Evolutionary conservation across 306 rosid genomes (phyloP).

Genomic region (Quercus berberidifolia): DNA sequence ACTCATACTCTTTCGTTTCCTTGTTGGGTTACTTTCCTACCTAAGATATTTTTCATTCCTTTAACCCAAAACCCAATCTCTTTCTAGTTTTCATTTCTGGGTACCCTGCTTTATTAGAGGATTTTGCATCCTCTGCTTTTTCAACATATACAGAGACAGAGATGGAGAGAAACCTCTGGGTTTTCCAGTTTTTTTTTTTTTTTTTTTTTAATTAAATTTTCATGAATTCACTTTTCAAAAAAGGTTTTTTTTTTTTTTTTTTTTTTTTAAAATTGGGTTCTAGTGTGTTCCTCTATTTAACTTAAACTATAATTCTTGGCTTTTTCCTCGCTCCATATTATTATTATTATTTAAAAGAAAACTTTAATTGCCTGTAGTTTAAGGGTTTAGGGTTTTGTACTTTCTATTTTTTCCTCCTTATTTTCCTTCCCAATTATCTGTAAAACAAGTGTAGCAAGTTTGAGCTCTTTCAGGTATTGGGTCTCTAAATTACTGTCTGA

Average conservation of each 20-base stretch:
- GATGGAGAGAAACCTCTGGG: background rate
- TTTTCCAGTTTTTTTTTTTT: background rate
- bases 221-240: background rate
- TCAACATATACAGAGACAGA: background rate
- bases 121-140: background rate
- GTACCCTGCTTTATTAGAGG: background rate
- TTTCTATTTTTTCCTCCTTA: background rate
- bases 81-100: conserved; percentile 21
- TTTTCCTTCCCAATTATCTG: background rate
- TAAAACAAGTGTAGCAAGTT: background rate
- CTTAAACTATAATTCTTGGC: conserved; percentile 32
- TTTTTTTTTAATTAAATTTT: background rate
- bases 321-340: conserved; percentile 23
- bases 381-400: conserved; percentile 75
- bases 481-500: background rate
- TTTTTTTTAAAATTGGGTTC: background rate
- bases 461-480: background rate
- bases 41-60: conserved; percentile 14
- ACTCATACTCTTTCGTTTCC: conserved; percentile 1
- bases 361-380: conserved; percentile 24
- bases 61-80: conserved; percentile 1
- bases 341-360: background rate
- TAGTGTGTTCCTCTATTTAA: conserved; percentile 4
- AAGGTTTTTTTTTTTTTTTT: background rate
- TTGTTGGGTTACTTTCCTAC: conserved; percentile 24